Conservation (phyloP, 176 grass and related monocot species). For the Cymbopogon citratus region DNA sequence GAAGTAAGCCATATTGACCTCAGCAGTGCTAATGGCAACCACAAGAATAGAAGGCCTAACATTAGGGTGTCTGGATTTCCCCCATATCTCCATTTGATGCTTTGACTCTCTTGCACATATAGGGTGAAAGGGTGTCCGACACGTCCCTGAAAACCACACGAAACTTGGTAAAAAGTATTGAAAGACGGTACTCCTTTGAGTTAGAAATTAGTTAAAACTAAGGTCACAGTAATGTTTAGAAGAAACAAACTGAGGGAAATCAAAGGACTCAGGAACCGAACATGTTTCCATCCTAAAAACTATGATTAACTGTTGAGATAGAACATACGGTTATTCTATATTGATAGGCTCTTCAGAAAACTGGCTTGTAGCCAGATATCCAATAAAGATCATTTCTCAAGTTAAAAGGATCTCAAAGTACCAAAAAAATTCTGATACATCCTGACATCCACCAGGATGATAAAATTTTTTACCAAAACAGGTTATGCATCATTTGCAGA, state of each 20-base stretch:
- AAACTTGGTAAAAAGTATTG: conserved; percentile 17
- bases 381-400: not conserved
- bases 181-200: not conserved
- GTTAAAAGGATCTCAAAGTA: not conserved
- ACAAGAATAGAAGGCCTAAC: conserved; percentile 46
- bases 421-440: not conserved
- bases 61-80: conserved; percentile 74
- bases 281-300: conserved; percentile 2
- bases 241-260: not conserved
- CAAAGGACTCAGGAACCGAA: conserved; percentile 14
- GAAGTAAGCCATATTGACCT: conserved; percentile 10
- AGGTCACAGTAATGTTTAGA: not conserved
- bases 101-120: conserved; percentile 90
- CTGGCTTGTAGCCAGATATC: not conserved
- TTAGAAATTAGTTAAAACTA: not conserved
- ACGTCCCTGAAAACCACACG: conserved; percentile 59
- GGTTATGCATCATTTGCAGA: not conserved
- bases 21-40: conserved; percentile 17
- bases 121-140: conserved; percentile 86
- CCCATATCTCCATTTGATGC: conserved; percentile 99
- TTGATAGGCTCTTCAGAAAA: conserved; percentile 14
- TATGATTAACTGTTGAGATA: conserved; percentile 8
- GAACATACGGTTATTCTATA: conserved; percentile 4
- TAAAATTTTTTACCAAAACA: not conserved
- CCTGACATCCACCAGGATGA: not conserved